These are phyloP conservation scores for Cinnamomum micranthum DNA, from an alignment of 164 flowering plant species.

Conservation along the genomic window DNA sequence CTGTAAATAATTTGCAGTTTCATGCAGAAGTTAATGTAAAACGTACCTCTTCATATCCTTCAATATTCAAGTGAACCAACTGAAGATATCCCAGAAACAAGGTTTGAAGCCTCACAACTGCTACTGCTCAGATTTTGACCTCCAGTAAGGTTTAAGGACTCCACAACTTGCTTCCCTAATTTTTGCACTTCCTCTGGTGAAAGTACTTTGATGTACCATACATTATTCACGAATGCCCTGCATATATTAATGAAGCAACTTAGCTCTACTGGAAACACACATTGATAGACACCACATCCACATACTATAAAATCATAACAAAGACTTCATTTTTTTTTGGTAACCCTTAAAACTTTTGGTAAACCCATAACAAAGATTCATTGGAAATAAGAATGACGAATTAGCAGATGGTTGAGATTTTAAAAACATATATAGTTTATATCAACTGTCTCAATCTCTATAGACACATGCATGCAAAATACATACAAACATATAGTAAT, in stretches of 20 bases:
- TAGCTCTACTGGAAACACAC: background rate
- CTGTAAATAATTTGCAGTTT: background rate
- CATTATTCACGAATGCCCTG: conserved; percentile 82
- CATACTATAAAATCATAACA: background rate
- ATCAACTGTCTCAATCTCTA: no score
- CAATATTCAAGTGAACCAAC: conserved; percentile 36
- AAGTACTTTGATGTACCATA: conserved; percentile 88
- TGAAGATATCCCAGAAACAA: conserved; percentile 33
- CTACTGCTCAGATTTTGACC: conserved; percentile 28
- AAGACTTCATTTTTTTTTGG: no score
- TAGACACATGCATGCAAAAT: no score
- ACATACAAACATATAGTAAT: no score
- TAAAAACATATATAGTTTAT: no score
- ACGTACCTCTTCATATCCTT: conserved; percentile 21
- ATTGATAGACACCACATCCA: background rate
- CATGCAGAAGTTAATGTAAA: background rate
- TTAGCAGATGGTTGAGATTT: no score
- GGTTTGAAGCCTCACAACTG: conserved; percentile 27
- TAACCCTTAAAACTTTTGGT: no score
- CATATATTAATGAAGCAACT: conserved; percentile 4
- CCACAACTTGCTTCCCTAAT: conserved; percentile 50
- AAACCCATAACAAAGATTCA: no score
- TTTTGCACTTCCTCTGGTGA: conserved; percentile 71
- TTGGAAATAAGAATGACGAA: no score
- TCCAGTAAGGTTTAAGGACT: conserved; percentile 30